These are phyloP conservation scores for Physocladia obscura DNA, from an alignment of 192 early-diverging fungal genomes.

Conservation along the genomic window DNA sequence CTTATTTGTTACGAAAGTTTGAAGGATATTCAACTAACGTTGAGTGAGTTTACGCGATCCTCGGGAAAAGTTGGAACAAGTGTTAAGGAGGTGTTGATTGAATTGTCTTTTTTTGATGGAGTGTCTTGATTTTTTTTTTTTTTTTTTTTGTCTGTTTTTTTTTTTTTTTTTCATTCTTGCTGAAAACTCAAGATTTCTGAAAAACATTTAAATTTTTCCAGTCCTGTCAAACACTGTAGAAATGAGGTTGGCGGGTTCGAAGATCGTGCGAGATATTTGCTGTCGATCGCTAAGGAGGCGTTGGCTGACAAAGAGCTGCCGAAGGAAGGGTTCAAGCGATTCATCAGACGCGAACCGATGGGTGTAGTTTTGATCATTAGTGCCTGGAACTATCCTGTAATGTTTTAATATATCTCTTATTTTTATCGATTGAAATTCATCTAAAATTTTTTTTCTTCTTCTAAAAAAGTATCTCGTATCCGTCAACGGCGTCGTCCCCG, in stretches of 20 bases:
- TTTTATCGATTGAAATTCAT: not conserved
- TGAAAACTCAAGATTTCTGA: not conserved
- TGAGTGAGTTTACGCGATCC: conserved; percentile 38
- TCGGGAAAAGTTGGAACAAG: conserved; percentile 38
- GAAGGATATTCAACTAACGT: conserved; percentile 24
- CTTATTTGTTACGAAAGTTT: conserved; percentile 29
- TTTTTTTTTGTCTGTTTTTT: no score
- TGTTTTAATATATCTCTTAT: not conserved
- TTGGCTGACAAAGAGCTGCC: conserved; percentile 61
- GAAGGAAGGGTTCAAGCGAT: conserved; percentile 59
- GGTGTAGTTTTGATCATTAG: conserved; percentile 66
- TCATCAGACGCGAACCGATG: conserved; percentile 70
- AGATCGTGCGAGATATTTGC: conserved; percentile 67
- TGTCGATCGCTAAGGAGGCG: conserved; percentile 62
- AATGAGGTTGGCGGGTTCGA: conserved; percentile 75
- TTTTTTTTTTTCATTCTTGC: not conserved
- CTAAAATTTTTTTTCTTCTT: not conserved
- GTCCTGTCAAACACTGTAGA: conserved; percentile 58
- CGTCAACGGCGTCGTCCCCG: conserved; percentile 77
- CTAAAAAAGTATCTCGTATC: conserved; percentile 55
- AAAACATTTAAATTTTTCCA: not conserved
- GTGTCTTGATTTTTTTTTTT: no score
- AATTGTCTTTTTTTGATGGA: conserved; percentile 27
- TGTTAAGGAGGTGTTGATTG: conserved; percentile 41
- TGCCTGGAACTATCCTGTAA: conserved; percentile 79